Conservation (phyloP, 306 rosid species). For the Prunus padus region DNA sequence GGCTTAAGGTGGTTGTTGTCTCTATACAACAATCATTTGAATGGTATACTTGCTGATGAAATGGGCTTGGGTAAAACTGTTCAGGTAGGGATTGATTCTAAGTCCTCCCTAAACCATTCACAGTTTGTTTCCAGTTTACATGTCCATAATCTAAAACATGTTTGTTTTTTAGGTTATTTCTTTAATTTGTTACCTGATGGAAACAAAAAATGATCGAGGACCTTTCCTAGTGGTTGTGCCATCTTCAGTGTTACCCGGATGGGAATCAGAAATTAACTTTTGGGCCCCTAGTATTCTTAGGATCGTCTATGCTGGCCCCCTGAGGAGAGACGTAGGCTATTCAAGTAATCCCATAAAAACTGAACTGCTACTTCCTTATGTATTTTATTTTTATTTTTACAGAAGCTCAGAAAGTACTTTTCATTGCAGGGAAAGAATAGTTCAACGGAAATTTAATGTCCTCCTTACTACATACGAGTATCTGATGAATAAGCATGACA, state of each 20-base stretch:
- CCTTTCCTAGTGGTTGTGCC: slow-evolving; percentile 99
- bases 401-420: slow-evolving; percentile 27
- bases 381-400: slow-evolving; percentile 13
- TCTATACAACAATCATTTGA: slow-evolving; percentile 90
- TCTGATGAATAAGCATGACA: slow-evolving; percentile 99
- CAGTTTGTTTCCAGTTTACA: slow-evolving; percentile 3
- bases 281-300: slow-evolving; percentile 84
- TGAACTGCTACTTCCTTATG: background rate
- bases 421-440: slow-evolving; percentile 81
- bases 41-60: slow-evolving; percentile 99
- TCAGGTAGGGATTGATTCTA: slow-evolving; percentile 57
- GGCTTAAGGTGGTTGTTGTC: slow-evolving; percentile 99
- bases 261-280: slow-evolving; percentile 91
- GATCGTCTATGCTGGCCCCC: slow-evolving; percentile 96
- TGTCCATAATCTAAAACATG: slow-evolving; percentile 22
- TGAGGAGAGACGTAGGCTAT: slow-evolving; percentile 89
- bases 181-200: slow-evolving; percentile 97
- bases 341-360: slow-evolving; percentile 63
- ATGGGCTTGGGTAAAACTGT: slow-evolving; percentile 99
- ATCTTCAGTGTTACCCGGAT: slow-evolving; percentile 97
- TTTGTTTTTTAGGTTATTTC: slow-evolving; percentile 75
- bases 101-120: background rate
- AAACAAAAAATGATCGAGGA: slow-evolving; percentile 92
- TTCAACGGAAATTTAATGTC: slow-evolving; percentile 93
- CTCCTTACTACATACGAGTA: slow-evolving; percentile 96